Base-by-base conservation (phyloP, 805 yeast genomes). In the Kodamaea restingae region DNA sequence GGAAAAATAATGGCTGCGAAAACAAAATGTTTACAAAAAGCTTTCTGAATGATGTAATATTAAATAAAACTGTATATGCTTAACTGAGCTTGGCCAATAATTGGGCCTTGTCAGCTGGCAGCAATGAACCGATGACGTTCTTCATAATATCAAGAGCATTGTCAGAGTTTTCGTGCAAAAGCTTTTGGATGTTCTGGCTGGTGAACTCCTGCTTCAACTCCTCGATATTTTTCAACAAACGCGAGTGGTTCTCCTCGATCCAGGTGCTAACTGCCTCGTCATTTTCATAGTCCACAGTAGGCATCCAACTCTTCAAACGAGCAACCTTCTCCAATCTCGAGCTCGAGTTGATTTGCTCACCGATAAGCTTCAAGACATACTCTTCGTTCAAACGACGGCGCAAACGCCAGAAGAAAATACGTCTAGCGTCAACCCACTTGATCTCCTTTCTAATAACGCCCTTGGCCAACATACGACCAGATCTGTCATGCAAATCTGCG, bases 381-480 rank as follows among this genome's bases (percentile, higher is more conserved):
- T 87, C 95, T 67, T 93, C 98, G 60, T 85, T 82, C 64, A 93
- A 72, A 64, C 96, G 87, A 69, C 98, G 84, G 71, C 97, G 86
- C 46, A 88, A 78, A 67, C 99, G 82, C 98, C 98, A 93, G 93
- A 87, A 93, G 81, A 93, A 93, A 80, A 76, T 86, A 57, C 98
- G 81, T 74, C 99, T 87, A 21, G 97, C 78, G 36, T 88, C 75
- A 33, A 65, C 63, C 96, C 96, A 90, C 55, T 84, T 80, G 39
- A 93, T 67, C 53, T 88, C 93, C 60, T 84, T 83, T 52, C 84
- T 76, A 54, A 93, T 88, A 43, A 83, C 84, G 43, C 91, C 95
- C 76, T 93, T 95, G 40, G 95, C 95, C 67, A 84, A 65, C 98
- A 93, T 93, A 68, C 98, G 91, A 26, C 93, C 95, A 10, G 97